phyloP scores from a whole-genome alignment of 441 rosid species.

The Euphorbia corollata region DNA sequence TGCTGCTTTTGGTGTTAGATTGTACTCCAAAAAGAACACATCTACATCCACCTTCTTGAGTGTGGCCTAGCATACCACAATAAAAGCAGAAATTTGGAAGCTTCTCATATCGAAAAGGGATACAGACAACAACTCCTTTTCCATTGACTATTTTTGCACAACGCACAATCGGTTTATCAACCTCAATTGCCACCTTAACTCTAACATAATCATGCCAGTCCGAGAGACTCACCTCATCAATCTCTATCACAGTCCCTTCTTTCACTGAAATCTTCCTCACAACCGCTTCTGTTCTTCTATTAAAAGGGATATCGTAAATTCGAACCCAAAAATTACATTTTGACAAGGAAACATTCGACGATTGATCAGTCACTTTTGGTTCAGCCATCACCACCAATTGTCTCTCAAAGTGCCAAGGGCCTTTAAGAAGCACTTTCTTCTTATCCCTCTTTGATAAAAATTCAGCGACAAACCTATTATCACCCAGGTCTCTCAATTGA shows the following conservation, averaged over 20 bases:
- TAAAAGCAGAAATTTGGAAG: background rate
- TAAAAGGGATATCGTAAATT: background rate
- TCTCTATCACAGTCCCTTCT: background rate
- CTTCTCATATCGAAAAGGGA: background rate
- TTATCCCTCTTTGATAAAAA: no score
- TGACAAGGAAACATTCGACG: background rate
- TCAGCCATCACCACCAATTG: background rate
- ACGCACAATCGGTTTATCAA: background rate
- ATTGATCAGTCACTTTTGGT: background rate
- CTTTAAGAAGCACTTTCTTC: background rate
- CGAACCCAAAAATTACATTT: background rate
- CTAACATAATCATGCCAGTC: background rate
- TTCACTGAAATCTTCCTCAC: background rate
- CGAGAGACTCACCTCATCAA: background rate
- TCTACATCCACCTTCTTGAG: background rate
- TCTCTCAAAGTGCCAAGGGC: background rate
- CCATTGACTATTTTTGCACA: background rate
- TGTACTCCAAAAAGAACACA: no score
- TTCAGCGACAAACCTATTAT: background rate
- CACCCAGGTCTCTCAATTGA: background rate
- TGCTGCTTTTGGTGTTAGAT: no score
- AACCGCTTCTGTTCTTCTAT: background rate
- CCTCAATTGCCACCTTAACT: background rate
- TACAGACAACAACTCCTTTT: background rate
- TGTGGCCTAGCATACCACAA: background rate